These are phyloP conservation scores for Thozetella sp. DNA, from an alignment of 495 filamentous ascomycete genomes.

Conservation along the genomic window DNA sequence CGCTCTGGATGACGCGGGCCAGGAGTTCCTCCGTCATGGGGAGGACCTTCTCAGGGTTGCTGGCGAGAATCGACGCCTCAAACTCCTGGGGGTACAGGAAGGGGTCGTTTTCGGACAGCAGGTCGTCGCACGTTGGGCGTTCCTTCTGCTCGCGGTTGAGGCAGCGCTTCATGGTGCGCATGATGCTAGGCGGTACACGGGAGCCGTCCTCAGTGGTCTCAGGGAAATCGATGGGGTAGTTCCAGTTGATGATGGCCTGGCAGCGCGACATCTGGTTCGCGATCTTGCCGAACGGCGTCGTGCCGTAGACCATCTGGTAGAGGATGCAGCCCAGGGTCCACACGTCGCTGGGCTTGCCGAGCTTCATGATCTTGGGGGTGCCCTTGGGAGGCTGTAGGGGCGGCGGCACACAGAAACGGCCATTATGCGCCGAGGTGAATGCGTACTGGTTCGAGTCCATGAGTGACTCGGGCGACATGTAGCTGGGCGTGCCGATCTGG, in stretches of 20 bases:
- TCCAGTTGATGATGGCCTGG: constrained; percentile 87
- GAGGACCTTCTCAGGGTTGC: constrained; percentile 57
- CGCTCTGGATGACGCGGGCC: constrained; percentile 72
- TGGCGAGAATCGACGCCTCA: constrained; percentile 36
- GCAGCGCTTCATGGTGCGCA: constrained; percentile 76
- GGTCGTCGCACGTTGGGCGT: constrained; percentile 75
- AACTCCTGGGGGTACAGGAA: constrained; percentile 77
- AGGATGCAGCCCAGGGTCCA: constrained; percentile 97
- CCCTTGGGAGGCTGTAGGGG: constrained; percentile 41
- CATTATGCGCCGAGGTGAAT: constrained; percentile 30
- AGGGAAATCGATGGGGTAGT: constrained; percentile 82
- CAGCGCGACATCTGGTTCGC: constrained; percentile 73
- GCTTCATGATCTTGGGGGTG: constrained; percentile 80
- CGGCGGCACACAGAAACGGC: constrained; percentile 48
- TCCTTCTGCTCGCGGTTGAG: constrained; percentile 76
- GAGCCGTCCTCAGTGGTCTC: constrained; percentile 72
- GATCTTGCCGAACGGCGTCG: constrained; percentile 91
- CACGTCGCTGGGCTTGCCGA: constrained; percentile 93
- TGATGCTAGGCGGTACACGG: constrained; percentile 68
- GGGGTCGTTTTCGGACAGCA: constrained; percentile 71
- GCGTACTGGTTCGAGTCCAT: constrained; percentile 76
- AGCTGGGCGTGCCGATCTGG: constrained; percentile 94
- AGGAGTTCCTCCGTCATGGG: constrained; percentile 78
- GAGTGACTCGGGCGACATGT: constrained; percentile 95
- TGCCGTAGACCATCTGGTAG: constrained; percentile 96